Conservation (phyloP, 1,139 yeast species). For the Pichia sp. region DNA sequence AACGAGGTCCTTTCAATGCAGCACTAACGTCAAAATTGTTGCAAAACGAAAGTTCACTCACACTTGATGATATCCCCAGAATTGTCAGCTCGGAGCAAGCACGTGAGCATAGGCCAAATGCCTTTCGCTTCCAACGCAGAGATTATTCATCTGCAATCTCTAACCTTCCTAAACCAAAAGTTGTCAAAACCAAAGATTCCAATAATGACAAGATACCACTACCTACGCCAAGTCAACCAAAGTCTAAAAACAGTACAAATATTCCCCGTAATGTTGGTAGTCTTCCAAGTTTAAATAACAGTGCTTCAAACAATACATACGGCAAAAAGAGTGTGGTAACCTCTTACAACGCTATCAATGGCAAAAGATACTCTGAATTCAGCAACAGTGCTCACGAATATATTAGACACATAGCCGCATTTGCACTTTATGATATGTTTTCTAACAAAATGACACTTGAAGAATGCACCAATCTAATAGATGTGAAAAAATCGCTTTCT, state of each 20-base stretch:
- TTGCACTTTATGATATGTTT: conserved; percentile 49
- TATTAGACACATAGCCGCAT: conserved; percentile 64
- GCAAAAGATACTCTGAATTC: conserved; percentile 68
- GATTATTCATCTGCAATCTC: conserved; percentile 31
- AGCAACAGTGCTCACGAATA: conserved; percentile 55
- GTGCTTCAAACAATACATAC: neutral
- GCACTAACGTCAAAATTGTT: conserved; percentile 58
- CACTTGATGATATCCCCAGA: conserved; percentile 93
- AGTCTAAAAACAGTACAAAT: neutral
- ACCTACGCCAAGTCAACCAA: neutral
- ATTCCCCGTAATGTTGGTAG: neutral
- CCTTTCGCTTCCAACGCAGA: conserved; percentile 61
- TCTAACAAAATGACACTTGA: conserved; percentile 36
- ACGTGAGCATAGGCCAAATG: conserved; percentile 83
- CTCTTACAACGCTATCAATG: neutral
- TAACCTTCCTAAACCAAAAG: conserved; percentile 37
- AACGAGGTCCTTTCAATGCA: conserved; percentile 11
- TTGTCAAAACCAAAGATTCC: conserved; percentile 23
- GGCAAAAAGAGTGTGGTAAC: neutral
- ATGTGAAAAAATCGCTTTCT: conserved; percentile 50
- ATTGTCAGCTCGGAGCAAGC: conserved; percentile 98
- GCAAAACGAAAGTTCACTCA: conserved; percentile 78
- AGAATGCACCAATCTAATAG: conserved; percentile 52
- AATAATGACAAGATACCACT: neutral
- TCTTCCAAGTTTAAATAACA: neutral